Evolutionary conservation across 768 basidiomycete genomes (phyloP).

Genomic region (Pisolithus tinctorius): DNA sequence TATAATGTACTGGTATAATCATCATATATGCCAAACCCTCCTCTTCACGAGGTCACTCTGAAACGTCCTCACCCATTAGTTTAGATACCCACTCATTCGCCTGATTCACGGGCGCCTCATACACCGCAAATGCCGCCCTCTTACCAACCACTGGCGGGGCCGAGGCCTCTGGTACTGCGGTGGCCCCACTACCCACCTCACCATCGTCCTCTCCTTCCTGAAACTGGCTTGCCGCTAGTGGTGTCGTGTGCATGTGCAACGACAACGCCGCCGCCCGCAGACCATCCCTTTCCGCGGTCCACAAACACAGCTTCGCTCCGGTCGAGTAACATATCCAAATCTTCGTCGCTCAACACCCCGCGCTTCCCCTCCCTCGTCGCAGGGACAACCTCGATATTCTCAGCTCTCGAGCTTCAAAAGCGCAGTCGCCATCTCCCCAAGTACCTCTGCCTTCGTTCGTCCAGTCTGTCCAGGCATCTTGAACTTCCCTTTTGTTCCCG

Average conservation of each 20-base stretch:
- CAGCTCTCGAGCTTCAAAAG: slow-evolving; percentile 77
- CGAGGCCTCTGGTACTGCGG: slow-evolving; percentile 7
- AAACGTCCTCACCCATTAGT: slow-evolving; percentile 47
- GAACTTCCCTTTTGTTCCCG: slow-evolving; percentile 58
- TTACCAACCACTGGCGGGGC: slow-evolving; percentile 11
- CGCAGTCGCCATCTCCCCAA: slow-evolving; percentile 75
- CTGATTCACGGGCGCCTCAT: slow-evolving; percentile 54
- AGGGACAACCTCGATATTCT: slow-evolving; percentile 83
- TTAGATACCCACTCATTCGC: slow-evolving; percentile 65
- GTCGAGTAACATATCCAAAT: slow-evolving; percentile 77
- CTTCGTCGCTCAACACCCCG: slow-evolving; percentile 73
- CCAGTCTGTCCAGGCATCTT: slow-evolving; percentile 59
- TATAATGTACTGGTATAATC: too few relatives aligned
- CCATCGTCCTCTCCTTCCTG: slow-evolving; percentile 26
- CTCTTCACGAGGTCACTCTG: slow-evolving; percentile 4
- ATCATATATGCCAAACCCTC: too few relatives aligned
- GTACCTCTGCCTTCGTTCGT: slow-evolving; percentile 51
- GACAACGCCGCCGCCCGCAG: slow-evolving; percentile 7
- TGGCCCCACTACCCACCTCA: slow-evolving; percentile 10
- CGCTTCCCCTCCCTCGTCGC: slow-evolving; percentile 58
- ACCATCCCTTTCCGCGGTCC: slow-evolving; percentile 70
- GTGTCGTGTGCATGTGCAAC: background rate
- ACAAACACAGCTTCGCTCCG: slow-evolving; percentile 67
- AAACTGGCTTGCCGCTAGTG: too few relatives aligned
- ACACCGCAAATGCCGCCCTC: slow-evolving; percentile 72